Evolutionary conservation across 192 early-diverging fungal species (phyloP).

Genomic region (Gryganskiella cystojenkinii): DNA sequence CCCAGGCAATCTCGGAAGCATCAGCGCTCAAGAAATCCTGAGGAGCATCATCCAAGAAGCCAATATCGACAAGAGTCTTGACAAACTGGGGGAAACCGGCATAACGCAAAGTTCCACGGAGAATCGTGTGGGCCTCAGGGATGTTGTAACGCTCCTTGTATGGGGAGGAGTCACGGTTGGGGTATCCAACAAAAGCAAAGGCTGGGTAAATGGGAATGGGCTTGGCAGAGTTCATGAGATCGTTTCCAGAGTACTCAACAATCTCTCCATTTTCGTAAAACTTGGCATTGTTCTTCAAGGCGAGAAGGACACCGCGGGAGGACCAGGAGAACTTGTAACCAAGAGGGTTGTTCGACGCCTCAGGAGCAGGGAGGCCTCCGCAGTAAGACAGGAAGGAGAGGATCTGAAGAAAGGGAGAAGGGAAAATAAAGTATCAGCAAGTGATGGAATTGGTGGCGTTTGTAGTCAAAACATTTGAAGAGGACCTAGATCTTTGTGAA

Average conservation of each 20-base stretch:
- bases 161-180: slow-evolving; percentile 97
- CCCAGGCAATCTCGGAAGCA: slow-evolving; percentile 78
- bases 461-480: no score
- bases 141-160: slow-evolving; percentile 96
- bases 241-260: slow-evolving; percentile 81
- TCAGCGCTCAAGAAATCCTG: slow-evolving; percentile 67
- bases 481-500: no score
- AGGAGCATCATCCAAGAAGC: slow-evolving; percentile 85
- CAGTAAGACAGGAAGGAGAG: slow-evolving; percentile 94
- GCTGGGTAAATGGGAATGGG: slow-evolving; percentile 92
- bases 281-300: slow-evolving; percentile 93
- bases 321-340: slow-evolving; percentile 99
- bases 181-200: slow-evolving; percentile 95
- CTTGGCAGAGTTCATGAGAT: slow-evolving; percentile 93
- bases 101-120: slow-evolving; percentile 96
- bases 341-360: slow-evolving; percentile 96
- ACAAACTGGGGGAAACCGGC: slow-evolving; percentile 97
- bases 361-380: slow-evolving; percentile 98
- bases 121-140: slow-evolving; percentile 90
- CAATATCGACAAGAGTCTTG: slow-evolving; percentile 93
- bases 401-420: slow-evolving; percentile 67
- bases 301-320: slow-evolving; percentile 96
- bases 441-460: no score
- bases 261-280: slow-evolving; percentile 91
- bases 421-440: no score